These are phyloP conservation scores for Hypoxylon lienhwacheense DNA, from an alignment of 495 filamentous ascomycete genomes.

Conservation along the genomic window DNA sequence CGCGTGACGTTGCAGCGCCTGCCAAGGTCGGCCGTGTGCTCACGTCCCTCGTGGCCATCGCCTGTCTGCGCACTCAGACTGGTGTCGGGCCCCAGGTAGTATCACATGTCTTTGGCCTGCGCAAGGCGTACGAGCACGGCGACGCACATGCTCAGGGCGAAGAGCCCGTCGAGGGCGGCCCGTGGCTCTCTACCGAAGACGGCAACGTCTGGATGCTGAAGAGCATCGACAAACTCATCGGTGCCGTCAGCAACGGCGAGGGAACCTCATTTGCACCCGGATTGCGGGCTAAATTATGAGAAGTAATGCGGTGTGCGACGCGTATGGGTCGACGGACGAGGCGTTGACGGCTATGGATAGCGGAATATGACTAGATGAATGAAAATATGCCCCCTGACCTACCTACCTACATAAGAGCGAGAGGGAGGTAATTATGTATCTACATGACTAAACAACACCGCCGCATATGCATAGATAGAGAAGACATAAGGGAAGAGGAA, in stretches of 20 bases:
- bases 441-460: too few species aligned
- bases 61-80: conserved; percentile 71
- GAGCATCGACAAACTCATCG: conserved; percentile 68
- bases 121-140: conserved; percentile 72
- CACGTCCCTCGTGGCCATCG: conserved; percentile 69
- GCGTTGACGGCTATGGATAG: too few species aligned
- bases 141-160: conserved; percentile 53
- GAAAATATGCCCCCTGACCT: not conserved
- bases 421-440: too few species aligned
- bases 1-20: conserved; percentile 34
- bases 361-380: too few species aligned
- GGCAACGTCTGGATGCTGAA: conserved; percentile 72
- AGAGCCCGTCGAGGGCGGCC: conserved; percentile 53
- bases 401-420: too few species aligned
- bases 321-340: too few species aligned
- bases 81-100: conserved; percentile 78
- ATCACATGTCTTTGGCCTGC: conserved; percentile 70
- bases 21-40: conserved; percentile 60
- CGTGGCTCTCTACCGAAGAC: conserved; percentile 71
- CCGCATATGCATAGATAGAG: conserved; percentile 25
- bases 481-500: too few species aligned
- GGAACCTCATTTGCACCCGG: conserved; percentile 64
- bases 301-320: not conserved
- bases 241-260: conserved; percentile 59
- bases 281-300: conserved; percentile 53